Percentiles rank a stretch among this genome's conserved stretches.
These are phyloP conservation scores for Pistacia vera DNA, from an alignment of 345 rosid genomes.

Conservation along the genomic window DNA sequence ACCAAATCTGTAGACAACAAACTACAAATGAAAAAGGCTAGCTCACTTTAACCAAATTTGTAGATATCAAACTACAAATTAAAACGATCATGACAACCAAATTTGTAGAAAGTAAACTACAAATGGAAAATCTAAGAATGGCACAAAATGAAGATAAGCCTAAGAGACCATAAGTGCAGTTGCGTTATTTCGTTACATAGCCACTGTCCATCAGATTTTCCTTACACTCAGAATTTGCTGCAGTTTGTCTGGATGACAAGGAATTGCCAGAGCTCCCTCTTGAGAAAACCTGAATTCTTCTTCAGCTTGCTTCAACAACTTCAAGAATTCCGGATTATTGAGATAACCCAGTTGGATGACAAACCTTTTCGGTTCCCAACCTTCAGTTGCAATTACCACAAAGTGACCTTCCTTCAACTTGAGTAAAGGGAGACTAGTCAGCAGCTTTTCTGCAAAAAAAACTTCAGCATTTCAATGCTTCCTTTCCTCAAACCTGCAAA, in stretches of 20 bases:
- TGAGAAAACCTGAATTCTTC: slow-evolving; percentile 40
- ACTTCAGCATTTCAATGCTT: slow-evolving; percentile 21
- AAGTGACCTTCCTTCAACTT: slow-evolving; percentile 47
- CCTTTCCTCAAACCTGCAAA: slow-evolving; percentile 17
- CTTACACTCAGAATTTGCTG: slow-evolving; percentile 20
- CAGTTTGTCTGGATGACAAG: slow-evolving; percentile 36
- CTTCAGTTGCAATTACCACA: slow-evolving; percentile 42
- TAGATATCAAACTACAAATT: background rate
- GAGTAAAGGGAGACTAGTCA: slow-evolving; percentile 21
- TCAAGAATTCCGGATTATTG: slow-evolving; percentile 31
- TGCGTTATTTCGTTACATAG: background rate
- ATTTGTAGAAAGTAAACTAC: background rate
- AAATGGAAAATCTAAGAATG: background rate
- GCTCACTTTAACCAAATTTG: background rate
- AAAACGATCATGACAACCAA: background rate
- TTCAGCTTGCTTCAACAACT: slow-evolving; percentile 32
- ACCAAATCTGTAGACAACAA: background rate
- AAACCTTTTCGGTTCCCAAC: slow-evolving; percentile 36
- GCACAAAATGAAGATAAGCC: background rate
- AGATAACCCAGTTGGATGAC: slow-evolving; percentile 28
- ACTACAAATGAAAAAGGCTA: background rate
- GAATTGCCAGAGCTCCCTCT: slow-evolving; percentile 34
- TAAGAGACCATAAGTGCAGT: background rate
- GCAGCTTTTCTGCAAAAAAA: slow-evolving; percentile 26
- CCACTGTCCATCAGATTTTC: background rate